Conservation (phyloP, 208 protist genomes). For the Chromosphaera perkinsii region DNA sequence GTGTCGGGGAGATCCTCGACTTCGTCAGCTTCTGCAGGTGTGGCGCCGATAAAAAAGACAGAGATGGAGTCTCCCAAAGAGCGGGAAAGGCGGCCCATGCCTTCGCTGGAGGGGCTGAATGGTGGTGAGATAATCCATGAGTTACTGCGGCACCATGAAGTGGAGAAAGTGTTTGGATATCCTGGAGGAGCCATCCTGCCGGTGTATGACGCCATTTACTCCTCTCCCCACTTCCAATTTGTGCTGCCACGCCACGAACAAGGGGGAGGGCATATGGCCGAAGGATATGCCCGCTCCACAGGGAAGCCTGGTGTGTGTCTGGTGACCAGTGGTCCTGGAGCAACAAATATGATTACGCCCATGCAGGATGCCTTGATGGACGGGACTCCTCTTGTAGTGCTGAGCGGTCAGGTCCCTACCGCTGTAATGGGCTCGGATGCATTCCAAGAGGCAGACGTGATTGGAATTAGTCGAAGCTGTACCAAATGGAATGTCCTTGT, state of each 20-base stretch:
- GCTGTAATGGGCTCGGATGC: constrained; percentile 39
- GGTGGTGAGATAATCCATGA: constrained; percentile 31
- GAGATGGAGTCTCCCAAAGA: too few species aligned
- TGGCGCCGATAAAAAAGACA: too few species aligned
- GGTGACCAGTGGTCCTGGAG: constrained; percentile 56
- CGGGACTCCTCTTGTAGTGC: constrained; percentile 52
- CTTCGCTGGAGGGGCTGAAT: too few species aligned
- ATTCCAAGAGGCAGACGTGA: constrained; percentile 50
- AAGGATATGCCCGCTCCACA: constrained; percentile 38
- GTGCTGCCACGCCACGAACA: constrained; percentile 45
- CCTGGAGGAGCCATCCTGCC: constrained; percentile 60
- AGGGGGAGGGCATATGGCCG: constrained; percentile 49
- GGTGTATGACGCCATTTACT: constrained; percentile 53
- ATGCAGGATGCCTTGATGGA: constrained; percentile 58
- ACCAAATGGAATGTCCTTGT: constrained; percentile 56
- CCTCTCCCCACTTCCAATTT: constrained; percentile 38
- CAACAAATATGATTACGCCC: constrained; percentile 58
- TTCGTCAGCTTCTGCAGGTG: too few species aligned
- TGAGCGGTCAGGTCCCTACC: constrained; percentile 38
- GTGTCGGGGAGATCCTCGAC: too few species aligned
- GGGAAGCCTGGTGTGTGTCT: constrained; percentile 50
- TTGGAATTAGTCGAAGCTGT: constrained; percentile 49
- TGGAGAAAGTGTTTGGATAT: constrained; percentile 48
- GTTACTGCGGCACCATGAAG: constrained; percentile 23
- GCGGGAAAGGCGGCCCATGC: too few species aligned